Evolutionary conservation across 2,329 filamentous ascomycete genomes (phyloP).

Genomic region (Fusarium burgessii): DNA sequence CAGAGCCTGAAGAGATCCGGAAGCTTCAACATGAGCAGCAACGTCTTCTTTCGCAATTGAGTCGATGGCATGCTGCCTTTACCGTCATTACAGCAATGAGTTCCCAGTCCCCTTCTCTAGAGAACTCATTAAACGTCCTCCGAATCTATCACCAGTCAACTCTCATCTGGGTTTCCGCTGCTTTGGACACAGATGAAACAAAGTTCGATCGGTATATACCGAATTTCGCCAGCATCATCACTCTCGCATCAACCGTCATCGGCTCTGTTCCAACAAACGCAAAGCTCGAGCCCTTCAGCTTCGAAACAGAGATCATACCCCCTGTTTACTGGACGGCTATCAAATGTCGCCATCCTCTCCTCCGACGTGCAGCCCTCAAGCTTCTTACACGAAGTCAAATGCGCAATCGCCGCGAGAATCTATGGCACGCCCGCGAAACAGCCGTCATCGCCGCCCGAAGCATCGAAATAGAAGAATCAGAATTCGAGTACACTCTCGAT

Average conservation of each 20-base stretch:
- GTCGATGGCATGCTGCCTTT: constrained; percentile 50
- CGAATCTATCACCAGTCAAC: constrained; percentile 54
- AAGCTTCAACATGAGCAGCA: constrained; percentile 50
- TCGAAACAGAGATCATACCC: constrained; percentile 58
- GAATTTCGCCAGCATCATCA: constrained; percentile 54
- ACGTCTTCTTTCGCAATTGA: constrained; percentile 47
- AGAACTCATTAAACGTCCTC: constrained; percentile 47
- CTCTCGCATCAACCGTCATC: constrained; percentile 49
- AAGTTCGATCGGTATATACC: constrained; percentile 52
- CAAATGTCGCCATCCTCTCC: constrained; percentile 57
- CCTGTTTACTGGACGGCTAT: constrained; percentile 56
- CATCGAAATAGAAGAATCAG: constrained; percentile 53
- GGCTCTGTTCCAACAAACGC: constrained; percentile 18
- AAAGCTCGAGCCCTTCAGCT: constrained; percentile 51
- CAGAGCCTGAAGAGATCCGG: constrained; percentile 42
- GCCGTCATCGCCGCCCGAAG: constrained; percentile 50
- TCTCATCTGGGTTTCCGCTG: constrained; percentile 50
- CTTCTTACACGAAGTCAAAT: constrained; percentile 51
- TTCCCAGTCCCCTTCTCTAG: constrained; percentile 23
- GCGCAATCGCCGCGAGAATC: constrained; percentile 53
- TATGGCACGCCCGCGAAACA: constrained; percentile 53
- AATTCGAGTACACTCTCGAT: background rate
- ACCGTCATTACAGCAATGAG: constrained; percentile 46
- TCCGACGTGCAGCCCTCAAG: constrained; percentile 54
- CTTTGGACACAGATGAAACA: constrained; percentile 49